phyloP scores from a whole-genome alignment of 2,329 filamentous ascomycete genomes.

The Venturia nashicola region DNA sequence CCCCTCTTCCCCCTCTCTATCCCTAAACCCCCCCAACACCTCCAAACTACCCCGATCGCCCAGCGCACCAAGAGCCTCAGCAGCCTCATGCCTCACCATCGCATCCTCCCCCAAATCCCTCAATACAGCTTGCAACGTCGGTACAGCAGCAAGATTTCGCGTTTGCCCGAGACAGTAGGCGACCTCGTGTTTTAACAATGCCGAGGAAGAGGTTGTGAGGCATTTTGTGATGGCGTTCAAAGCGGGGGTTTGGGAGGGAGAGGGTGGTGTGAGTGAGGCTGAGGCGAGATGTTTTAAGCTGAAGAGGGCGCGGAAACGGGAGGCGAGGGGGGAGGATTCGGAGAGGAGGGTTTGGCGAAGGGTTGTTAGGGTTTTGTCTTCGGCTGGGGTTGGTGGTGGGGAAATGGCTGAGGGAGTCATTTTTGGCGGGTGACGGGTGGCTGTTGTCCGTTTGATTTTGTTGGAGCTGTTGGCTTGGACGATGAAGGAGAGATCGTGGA shows the following conservation, averaged over 20 bases:
- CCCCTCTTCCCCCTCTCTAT: constrained; percentile 62
- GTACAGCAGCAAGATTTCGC: constrained; percentile 60
- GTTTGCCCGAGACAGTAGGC: constrained; percentile 96
- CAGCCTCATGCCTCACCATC: constrained; percentile 95
- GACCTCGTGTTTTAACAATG: constrained; percentile 87
- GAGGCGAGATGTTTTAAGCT: constrained; percentile 89
- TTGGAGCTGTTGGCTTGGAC: not conserved
- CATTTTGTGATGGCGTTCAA: constrained; percentile 77
- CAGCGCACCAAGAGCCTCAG: constrained; percentile 83
- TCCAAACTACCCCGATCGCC: constrained; percentile 63
- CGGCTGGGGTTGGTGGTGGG: not conserved
- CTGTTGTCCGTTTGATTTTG: not conserved
- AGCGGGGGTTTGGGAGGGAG: constrained; percentile 45
- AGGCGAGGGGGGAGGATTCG: constrained; percentile 69
- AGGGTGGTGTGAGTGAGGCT: constrained; percentile 36
- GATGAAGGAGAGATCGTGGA: too few relatives aligned
- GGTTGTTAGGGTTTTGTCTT: constrained; percentile 37
- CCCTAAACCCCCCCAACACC: constrained; percentile 59
- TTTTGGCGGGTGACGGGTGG: not conserved
- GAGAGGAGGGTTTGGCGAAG: constrained; percentile 68
- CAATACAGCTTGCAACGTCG: constrained; percentile 61
- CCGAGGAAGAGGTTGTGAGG: constrained; percentile 65
- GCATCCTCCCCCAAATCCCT: constrained; percentile 71
- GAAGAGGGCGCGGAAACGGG: constrained; percentile 92
- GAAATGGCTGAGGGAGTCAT: not conserved